Conservation (phyloP, 2,329 filamentous ascomycete species). For the Leptosphaerulina australis region DNA sequence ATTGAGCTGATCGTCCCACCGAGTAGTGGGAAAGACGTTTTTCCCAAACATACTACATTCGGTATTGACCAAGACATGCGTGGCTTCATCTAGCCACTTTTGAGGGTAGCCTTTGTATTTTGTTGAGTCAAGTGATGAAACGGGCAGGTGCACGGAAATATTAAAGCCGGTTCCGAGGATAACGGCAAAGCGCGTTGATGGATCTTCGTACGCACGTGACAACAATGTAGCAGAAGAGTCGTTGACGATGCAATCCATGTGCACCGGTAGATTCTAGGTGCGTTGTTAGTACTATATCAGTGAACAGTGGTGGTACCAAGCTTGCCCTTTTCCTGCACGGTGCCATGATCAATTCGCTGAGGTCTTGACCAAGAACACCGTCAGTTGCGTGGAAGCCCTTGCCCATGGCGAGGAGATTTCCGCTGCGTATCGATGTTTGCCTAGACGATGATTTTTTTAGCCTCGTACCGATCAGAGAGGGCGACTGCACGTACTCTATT, state of each 20-base stretch:
- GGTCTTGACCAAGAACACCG: conserved; percentile 63
- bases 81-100: conserved; percentile 62
- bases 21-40: conserved; percentile 62
- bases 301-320: conserved; percentile 3
- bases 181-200: conserved; percentile 65
- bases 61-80: conserved; percentile 68
- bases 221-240: conserved; percentile 67
- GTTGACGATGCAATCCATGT: conserved; percentile 68
- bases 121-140: conserved; percentile 57
- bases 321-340: conserved; percentile 60
- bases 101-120: conserved; percentile 64
- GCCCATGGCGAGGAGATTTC: conserved; percentile 66
- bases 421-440: conserved; percentile 65
- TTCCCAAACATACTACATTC: conserved; percentile 71
- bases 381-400: conserved; percentile 68
- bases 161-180: conserved; percentile 71
- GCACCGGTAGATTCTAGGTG: conserved; percentile 58
- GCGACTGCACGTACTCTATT: conserved; percentile 55
- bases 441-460: conserved; percentile 38
- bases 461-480: not conserved
- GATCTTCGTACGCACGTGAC: conserved; percentile 66
- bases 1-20: conserved; percentile 68
- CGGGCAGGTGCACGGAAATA: conserved; percentile 66
- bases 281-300: conserved; percentile 22
- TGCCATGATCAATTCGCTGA: conserved; percentile 64